Evolutionary conservation across 2,329 filamentous ascomycete species (phyloP), one percentile per base, ranked within the genome.

Genomic region (Verticillium alfalfae): DNA sequence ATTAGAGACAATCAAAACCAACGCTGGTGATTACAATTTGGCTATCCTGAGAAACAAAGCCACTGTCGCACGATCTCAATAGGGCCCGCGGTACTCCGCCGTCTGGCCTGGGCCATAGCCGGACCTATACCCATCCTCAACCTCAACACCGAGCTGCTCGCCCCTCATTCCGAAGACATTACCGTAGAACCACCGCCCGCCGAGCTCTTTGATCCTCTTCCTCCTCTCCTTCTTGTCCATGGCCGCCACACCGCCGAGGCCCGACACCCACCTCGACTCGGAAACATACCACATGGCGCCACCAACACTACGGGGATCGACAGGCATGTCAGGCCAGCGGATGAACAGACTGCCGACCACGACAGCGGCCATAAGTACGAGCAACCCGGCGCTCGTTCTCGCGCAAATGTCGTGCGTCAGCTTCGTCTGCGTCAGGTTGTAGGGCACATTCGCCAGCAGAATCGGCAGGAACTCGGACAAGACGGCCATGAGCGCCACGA

Each of bases 391-490:
- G 1, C 73, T 72, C 10, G 81, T 62, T 34, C 75, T 75, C 0
- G 77, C 73, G 63, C 78, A 82, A 6, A 77, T 69, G 0, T 70
- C 70, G 57, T 79, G 77, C 0, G 78, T 74, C 16, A 67, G 67
- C 38, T 71, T 69, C 0, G 74, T 75, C 59, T 79, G 77, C 0
- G 76, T 74, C 2, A 77, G 72, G 59, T 74, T 78, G 68, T 79
- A 81, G 0, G 81, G 78, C 2, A 83, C 73, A 63, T 82, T 83
- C 65, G 79, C 74, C 2, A 84, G 73, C 1, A 80, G 71, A 22
- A 83, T 71, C 1, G 81, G 81, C n/a, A 84, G 75, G 57, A 82
- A 76, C 57, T 84, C 81, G 26, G 80, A 75, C 2, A 82, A 70
- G 26, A 83, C 74, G 3, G 78, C 72, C 56, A 78, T 76, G 5